Percentiles rank a stretch among this genome's conserved stretches.
phyloP scores from a whole-genome alignment of 306 rosid species.

The Fragaria iinumae region DNA sequence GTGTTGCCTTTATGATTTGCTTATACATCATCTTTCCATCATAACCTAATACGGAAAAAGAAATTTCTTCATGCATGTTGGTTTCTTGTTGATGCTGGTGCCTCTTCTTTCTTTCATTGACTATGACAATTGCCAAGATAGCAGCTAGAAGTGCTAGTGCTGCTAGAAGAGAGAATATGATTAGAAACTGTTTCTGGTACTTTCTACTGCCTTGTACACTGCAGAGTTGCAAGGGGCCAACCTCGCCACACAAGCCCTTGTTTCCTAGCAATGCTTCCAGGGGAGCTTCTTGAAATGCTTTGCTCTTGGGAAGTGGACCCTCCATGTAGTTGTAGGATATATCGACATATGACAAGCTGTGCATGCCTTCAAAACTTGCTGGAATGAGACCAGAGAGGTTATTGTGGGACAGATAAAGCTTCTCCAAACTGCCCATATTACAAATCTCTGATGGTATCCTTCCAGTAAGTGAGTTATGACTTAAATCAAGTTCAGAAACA shows the following conservation, averaged over 20 bases:
- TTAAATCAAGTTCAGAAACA: not conserved
- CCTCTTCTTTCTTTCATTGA: not conserved
- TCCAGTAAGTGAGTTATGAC: constrained; percentile 12
- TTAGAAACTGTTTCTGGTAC: not conserved
- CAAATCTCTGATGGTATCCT: not conserved
- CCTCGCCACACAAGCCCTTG: constrained; percentile 19
- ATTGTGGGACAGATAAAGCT: constrained; percentile 14
- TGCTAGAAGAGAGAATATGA: constrained; percentile 16
- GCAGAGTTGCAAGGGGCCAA: constrained; percentile 5
- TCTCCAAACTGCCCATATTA: constrained; percentile 14
- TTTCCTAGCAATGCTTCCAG: constrained; percentile 6
- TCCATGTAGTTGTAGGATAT: constrained; percentile 20
- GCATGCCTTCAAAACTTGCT: constrained; percentile 5
- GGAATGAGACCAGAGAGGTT: constrained; percentile 23
- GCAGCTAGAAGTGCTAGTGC: not conserved
- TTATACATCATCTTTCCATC: constrained; percentile 4
- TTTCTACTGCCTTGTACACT: not conserved
- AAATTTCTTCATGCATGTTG: not conserved
- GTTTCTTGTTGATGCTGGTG: no score
- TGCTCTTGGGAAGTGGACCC: constrained; percentile 22
- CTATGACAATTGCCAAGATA: not conserved
- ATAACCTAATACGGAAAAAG: not conserved
- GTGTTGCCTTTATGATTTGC: not conserved
- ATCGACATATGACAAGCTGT: constrained; percentile 6
- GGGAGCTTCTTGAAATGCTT: constrained; percentile 10